Percentiles rank a stretch among this genome's conserved stretches.
These are phyloP conservation scores for Andrographis paniculata DNA, from an alignment of 305 asterid species.

Conservation along the genomic window DNA sequence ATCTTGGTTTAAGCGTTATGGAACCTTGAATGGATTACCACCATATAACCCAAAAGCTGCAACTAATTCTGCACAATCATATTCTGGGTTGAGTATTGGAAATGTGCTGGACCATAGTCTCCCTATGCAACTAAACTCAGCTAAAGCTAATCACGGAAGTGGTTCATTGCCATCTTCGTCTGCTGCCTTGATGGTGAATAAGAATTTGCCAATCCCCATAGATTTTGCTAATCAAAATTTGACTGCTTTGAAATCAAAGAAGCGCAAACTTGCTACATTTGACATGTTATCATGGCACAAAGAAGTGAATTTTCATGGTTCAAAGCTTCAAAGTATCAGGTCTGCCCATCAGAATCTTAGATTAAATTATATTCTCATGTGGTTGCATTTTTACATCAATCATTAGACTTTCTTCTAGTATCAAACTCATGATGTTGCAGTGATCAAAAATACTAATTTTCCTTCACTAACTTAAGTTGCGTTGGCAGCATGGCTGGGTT, in stretches of 20 bases:
- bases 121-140: slow-evolving; percentile 23
- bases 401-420: not conserved
- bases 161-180: slow-evolving; percentile 22
- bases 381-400: not conserved
- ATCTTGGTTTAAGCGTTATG: slow-evolving; percentile 37
- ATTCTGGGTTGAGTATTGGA: slow-evolving; percentile 23
- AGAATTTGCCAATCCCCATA: slow-evolving; percentile 18
- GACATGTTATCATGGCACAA: slow-evolving; percentile 43
- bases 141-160: slow-evolving; percentile 23
- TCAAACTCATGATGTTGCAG: not conserved
- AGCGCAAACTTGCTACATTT: slow-evolving; percentile 32
- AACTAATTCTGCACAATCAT: slow-evolving; percentile 21
- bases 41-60: slow-evolving; percentile 20
- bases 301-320: slow-evolving; percentile 32
- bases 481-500: slow-evolving; percentile 34
- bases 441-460: slow-evolving; percentile 9
- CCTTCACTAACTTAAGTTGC: slow-evolving; percentile 14
- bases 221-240: slow-evolving; percentile 22
- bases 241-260: slow-evolving; percentile 28
- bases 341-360: slow-evolving; percentile 18
- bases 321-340: slow-evolving; percentile 33
- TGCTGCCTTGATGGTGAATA: slow-evolving; percentile 18
- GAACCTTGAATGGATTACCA: slow-evolving; percentile 26
- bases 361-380: slow-evolving; percentile 6
- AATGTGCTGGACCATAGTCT: slow-evolving; percentile 18